These are phyloP conservation scores for Papiliotrema nemorosa DNA, from an alignment of 1,284 basidiomycete species.

Conservation along the genomic window DNA sequence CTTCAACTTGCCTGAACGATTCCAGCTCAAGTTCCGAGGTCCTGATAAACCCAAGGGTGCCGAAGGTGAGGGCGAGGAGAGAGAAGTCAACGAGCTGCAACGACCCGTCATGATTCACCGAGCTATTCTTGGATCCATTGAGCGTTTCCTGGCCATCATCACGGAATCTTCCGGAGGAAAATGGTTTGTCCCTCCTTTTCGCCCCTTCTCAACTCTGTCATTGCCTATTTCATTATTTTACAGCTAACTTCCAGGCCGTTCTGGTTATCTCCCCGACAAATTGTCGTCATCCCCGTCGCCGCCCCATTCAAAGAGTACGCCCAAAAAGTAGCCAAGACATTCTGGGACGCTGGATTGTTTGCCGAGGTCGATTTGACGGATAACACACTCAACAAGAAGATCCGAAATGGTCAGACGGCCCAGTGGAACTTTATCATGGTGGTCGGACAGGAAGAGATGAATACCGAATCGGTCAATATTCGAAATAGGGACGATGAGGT, in stretches of 20 bases:
- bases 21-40: slow-evolving; percentile 89
- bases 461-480: slow-evolving; percentile 83
- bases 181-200: slow-evolving; percentile 59
- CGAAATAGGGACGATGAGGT: slow-evolving; percentile 82
- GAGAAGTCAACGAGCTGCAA: slow-evolving; percentile 54
- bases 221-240: background rate
- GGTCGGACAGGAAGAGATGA: slow-evolving; percentile 88
- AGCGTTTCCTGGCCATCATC: slow-evolving; percentile 95
- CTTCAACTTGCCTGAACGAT: slow-evolving; percentile 98
- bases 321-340: slow-evolving; percentile 65
- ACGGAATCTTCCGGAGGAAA: slow-evolving; percentile 97
- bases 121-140: slow-evolving; percentile 89
- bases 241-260: slow-evolving; percentile 65
- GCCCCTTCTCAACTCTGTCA: background rate
- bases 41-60: slow-evolving; percentile 55
- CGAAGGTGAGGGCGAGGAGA: slow-evolving; percentile 20
- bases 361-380: slow-evolving; percentile 89
- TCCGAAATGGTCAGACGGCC: slow-evolving; percentile 84
- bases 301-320: slow-evolving; percentile 83
- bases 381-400: slow-evolving; percentile 95
- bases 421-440: slow-evolving; percentile 98
- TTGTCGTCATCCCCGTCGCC: slow-evolving; percentile 91
- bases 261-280: slow-evolving; percentile 94
- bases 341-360: slow-evolving; percentile 71
- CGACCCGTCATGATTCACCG: slow-evolving; percentile 98